Evolutionary conservation across 495 filamentous ascomycete genomes (phyloP), one percentile per base, ranked within the genome.

Genomic region (Niebla homalea): DNA sequence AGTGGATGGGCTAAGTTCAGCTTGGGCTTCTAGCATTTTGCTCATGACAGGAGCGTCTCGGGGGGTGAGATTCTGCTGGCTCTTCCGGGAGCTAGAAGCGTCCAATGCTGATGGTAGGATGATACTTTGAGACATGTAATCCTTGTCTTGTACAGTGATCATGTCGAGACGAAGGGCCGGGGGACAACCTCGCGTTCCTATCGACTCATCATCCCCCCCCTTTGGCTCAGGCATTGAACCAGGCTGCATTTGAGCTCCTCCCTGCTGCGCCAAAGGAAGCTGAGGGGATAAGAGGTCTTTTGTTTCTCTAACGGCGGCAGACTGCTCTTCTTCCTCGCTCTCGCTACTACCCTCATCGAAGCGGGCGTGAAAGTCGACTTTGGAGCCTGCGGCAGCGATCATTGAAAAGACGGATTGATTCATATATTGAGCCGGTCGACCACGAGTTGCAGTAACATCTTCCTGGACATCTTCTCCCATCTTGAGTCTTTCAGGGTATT

Each of bases 371-470:
- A 90, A 86, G 61, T 90, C 83, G 19, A 81, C 80, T 43, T 77
- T 77, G 47, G 85, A 86, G 5, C 87, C 87, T 36, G 87, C 88
- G n/a, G 87, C 84, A 15, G 89, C 86, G 53, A 98, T 89, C 66
- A 98, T 75, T 46, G 87, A 89, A 65, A 96, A 94, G 46, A 98
- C 76, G 44, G 86, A 90, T 67, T 96, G 89, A 65, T 96, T 90
- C 85, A 94, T 85, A 55, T 86, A 85, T 20, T 71, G 72, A 20
- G 69, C 50, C 26, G 72, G 62, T 38, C 63, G 63, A 45, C 72
- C 72, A 22, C 67, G 60, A 22, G 68, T 51, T 20, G 81, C 81
- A 14, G 80, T 78, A 39, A 82, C 83, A 65, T 92, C 88, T 49
- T 89, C 77, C 11, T 84, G 70, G 14, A 72, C 74, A 62, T 89